Conservation (phyloP, 257 asterid genomes). For the Solanum rostratum region DNA sequence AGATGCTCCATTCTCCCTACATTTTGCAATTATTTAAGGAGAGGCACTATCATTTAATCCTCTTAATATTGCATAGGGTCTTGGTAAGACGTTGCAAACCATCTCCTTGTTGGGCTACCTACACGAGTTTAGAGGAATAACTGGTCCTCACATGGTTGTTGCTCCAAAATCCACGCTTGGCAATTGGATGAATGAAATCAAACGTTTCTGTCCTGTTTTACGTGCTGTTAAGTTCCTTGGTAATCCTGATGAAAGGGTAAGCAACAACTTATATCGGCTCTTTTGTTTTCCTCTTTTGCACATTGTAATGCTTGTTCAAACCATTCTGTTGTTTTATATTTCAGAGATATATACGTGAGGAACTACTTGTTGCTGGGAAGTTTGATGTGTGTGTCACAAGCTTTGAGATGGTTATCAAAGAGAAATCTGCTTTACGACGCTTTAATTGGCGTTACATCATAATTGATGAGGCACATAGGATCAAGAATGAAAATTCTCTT, state of each 20-base stretch:
- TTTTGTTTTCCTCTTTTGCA: background rate
- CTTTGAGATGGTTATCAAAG: conserved; percentile 98
- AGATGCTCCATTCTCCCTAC: background rate
- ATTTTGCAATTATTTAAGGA: background rate
- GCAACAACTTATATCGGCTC: conserved; percentile 4
- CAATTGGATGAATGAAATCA: conserved; percentile 98
- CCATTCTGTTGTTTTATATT: background rate
- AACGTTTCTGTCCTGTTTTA: conserved; percentile 79
- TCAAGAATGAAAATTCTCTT: conserved; percentile 94
- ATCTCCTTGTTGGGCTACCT: conserved; percentile 92
- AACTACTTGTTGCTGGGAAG: conserved; percentile 92
- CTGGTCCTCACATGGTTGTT: conserved; percentile 99
- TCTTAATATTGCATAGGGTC: conserved; percentile 41
- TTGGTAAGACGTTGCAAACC: conserved; percentile 97
- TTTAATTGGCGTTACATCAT: conserved; percentile 97
- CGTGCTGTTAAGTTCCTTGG: conserved; percentile 98
- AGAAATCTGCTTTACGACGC: conserved; percentile 75
- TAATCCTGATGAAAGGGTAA: conserved; percentile 95
- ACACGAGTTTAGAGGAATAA: conserved; percentile 91
- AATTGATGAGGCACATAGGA: conserved; percentile 97
- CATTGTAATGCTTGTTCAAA: background rate
- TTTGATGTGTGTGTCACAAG: conserved; percentile 97
- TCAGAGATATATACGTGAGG: conserved; percentile 88
- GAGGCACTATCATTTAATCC: background rate
- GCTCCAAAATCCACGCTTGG: conserved; percentile 99